Base-by-base conservation (phyloP, 2,329 filamentous ascomycete genomes). In the Arthrobotrys iridis region DNA sequence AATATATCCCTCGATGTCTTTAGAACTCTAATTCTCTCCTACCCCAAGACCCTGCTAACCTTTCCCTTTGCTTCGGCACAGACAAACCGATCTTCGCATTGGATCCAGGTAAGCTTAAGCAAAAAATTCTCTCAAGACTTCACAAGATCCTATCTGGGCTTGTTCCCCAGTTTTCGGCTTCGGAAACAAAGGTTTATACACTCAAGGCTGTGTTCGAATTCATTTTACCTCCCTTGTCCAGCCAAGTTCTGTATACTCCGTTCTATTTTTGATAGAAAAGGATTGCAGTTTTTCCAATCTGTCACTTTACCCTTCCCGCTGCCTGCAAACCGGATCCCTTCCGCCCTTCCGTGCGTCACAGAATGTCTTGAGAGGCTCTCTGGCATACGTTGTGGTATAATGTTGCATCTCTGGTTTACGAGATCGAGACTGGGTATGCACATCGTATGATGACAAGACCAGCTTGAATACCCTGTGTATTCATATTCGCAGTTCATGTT, bases 21-120 rank as follows among this genome's bases (percentile, higher is more conserved):
- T 63, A 35, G 59, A 70, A 70, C 10, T 30, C 11, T 35, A 55
- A 43, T 40, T 57, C 15, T 70, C 43, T 62, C 40, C 43, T 48
- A 55, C 50, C 35, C 26, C 15, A 28, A 50, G 22, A 8, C 37
- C 55, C 37, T 43, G 70, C 70, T 74, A 62, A 74, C 43, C 65
- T 37, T 30, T 66, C 18, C 22, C 22, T 3, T 35, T 13, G 3
- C 24, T n/a, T 48, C 22, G 35, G 20, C 20, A 57, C 37, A 75
- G 71, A 59, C 71, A 75, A 75, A 68, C 57, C 63, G 71, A 75
- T 57, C 68, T 75, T 68, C 71, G 71, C 60, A 75, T 75, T 28
- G 71, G 71, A 58, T 75, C 71, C n/a, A 75, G 71, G 71, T 75
- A 74, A 22, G 41, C 66, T 63, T 75, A 74, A 22, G 41, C 66